Evolutionary conservation across 2,329 filamentous ascomycete genomes (phyloP), one percentile per base, ranked within the genome.

Genomic region (Penicillium sp.): DNA sequence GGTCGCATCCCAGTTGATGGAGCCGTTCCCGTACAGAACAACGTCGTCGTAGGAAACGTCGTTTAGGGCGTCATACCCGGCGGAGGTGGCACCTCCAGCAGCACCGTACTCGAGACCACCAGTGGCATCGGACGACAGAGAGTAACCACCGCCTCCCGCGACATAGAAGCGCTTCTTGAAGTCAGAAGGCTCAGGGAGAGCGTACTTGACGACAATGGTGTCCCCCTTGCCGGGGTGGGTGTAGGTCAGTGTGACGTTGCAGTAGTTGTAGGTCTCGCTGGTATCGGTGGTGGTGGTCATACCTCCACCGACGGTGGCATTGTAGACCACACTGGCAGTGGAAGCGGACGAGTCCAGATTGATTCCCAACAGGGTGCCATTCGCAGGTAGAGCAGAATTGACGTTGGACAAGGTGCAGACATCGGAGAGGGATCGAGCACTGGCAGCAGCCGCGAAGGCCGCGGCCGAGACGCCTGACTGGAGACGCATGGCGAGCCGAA

Each of bases 151-250:
- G 17, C 77, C 76, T 7, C 76, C 77, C 12, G 62, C 71, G 5
- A 76, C 70, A 46, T 77, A 76, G 62, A 76, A 79, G 15, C 76
- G 75, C 59, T 74, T 76, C 59, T 76, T 59, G 61, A 75, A 79
- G 34, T 68, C 65, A 17, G 65, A 63, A 0, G 66, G 67, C 33
- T 58, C 54, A 13, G 55, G 75, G 67, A 52, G 75, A 59, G 69
- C 71, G 65, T 49, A 72, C 49, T 62, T 72, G 61, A 74, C 64
- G 29, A 68, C 63, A 39, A 77, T 65, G 2, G 47, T 60, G 51
- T 77, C 75, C 27, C 68, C 60, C 54, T 70, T 66, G 15, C 75
- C 74, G 3, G 72, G 69, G 60, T 77, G 75, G 0, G 69, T 74
- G 58, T 77, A 77, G 20, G 66, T 62, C 7, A 77, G 63, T 2